phyloP scores from a whole-genome alignment of 1,139 yeast species.

The Geotrichum bryndzae region DNA sequence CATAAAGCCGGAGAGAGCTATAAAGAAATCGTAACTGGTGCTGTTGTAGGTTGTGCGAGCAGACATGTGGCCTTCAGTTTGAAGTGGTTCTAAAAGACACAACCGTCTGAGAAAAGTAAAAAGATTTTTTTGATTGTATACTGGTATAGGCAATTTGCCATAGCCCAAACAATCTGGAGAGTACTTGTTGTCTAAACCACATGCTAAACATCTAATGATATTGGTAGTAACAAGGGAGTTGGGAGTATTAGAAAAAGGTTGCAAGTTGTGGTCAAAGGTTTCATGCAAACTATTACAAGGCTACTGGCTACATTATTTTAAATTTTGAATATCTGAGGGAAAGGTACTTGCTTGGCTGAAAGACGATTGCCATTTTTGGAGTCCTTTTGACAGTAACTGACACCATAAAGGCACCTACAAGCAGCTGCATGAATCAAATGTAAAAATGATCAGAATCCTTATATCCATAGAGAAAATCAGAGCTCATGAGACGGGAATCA shows the following conservation, averaged over 20 bases:
- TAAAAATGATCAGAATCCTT: no score
- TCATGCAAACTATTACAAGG: conserved; percentile 86
- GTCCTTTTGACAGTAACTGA: conserved; percentile 30
- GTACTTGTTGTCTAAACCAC: conserved; percentile 89
- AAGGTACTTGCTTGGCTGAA: conserved; percentile 91
- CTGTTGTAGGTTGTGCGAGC: conserved; percentile 28
- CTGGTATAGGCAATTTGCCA: conserved; percentile 91
- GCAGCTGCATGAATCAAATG: no score
- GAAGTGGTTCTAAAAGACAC: conserved; percentile 74
- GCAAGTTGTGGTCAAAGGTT: conserved; percentile 75
- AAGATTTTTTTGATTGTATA: conserved; percentile 89
- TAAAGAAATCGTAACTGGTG: conserved; percentile 76
- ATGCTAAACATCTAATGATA: conserved; percentile 62
- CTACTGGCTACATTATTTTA: conserved; percentile 92
- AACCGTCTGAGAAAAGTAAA: conserved; percentile 88
- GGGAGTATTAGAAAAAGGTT: conserved; percentile 23
- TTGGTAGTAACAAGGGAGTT: conserved; percentile 17
- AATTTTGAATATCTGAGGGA: conserved; percentile 90
- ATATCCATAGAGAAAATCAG: no score
- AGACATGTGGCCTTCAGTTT: conserved; percentile 46
- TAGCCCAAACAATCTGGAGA: conserved; percentile 99
- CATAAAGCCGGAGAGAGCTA: conserved; percentile 27
- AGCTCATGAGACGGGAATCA: no score
- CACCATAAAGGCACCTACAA: no score
- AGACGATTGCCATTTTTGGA: conserved; percentile 76